Conservation (phyloP, 1,284 basidiomycete genomes). For the Anthracocystis walkeri region DNA sequence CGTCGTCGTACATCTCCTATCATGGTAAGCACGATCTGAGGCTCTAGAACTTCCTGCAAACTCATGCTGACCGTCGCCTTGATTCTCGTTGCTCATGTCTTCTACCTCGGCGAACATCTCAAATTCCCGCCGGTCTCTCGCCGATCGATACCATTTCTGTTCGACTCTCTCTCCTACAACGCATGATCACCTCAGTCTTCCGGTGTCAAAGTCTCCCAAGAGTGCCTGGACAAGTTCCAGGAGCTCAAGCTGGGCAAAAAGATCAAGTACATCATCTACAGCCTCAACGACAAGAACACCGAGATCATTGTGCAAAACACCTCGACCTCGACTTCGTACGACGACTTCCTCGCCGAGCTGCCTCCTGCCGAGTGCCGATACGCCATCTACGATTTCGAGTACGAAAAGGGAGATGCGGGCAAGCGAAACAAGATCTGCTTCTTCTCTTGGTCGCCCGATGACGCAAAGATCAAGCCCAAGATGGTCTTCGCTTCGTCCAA, state of each 20-base stretch:
- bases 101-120: no score
- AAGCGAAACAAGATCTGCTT: slow-evolving; percentile 92
- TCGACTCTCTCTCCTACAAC: background rate
- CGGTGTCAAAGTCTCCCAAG: slow-evolving; percentile 77
- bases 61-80: background rate
- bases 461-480: slow-evolving; percentile 88
- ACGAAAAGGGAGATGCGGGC: slow-evolving; percentile 80
- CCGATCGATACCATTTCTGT: background rate
- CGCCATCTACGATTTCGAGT: slow-evolving; percentile 94
- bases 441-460: slow-evolving; percentile 87
- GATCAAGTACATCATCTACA: slow-evolving; percentile 88
- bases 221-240: slow-evolving; percentile 78
- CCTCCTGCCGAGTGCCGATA: slow-evolving; percentile 84
- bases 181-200: slow-evolving; percentile 74
- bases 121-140: background rate
- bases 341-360: slow-evolving; percentile 81
- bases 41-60: no score
- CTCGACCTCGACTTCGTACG: slow-evolving; percentile 74
- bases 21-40: slow-evolving; percentile 1
- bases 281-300: slow-evolving; percentile 76
- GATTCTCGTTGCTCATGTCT: background rate
- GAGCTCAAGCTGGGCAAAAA: slow-evolving; percentile 86
- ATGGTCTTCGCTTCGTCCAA: slow-evolving; percentile 95
- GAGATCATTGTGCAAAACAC: slow-evolving; percentile 72
- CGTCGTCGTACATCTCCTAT: background rate